Evolutionary conservation across 495 filamentous ascomycete genomes (phyloP), one percentile per base, ranked within the genome.

Genomic region (Tuber brumale): DNA sequence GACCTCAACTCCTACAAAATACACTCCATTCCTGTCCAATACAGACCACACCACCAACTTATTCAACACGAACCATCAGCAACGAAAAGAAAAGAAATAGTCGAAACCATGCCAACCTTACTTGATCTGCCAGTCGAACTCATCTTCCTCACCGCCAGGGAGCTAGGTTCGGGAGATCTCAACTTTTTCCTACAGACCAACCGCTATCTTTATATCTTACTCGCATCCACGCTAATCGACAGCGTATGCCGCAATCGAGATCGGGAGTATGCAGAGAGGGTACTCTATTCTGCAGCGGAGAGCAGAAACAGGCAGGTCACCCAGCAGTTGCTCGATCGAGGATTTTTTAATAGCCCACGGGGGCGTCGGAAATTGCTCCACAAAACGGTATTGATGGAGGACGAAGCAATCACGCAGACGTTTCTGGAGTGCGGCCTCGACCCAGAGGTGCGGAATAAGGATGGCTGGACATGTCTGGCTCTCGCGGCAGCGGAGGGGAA

Each of bases 41-140:
- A 3, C 21, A 51, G 46, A 51, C 46, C 7, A 10, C 23, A n/a
- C 48, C 8, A 10, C 48, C 8, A 23, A 51, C 48, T 10, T 10
- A 51, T 51, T 12, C 4, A 51, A 3, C 23, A 23, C 8, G 23
- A 23, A 12, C 48, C 7, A 12, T 10, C 21, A n/a, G 48, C 12
- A 12, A n/a, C 21, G 23, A 12, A n/a, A n/a, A 51, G 21, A n/a
- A 51, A 51, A n/a, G 8, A 51, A n/a, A 51, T 23, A 12, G 0
- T 12, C 48, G 23, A 51, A 48, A 31, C 14, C 39, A 79, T 80
- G 78, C 44, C 76, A 7, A 12, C 21, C 48, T 75, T 79, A 42
- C 57, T 79, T 70, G 7, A 57, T 75, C 78, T 81, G 43, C 79
- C 80, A 27, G 76, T 79, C 69, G 80, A 82, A 71, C 42, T 82